A percentile compares a stretch with the other conserved stretches of the same genome.
Conservation (phyloP, 345 rosid species). For the Zanthoxylum bungeanum region DNA sequence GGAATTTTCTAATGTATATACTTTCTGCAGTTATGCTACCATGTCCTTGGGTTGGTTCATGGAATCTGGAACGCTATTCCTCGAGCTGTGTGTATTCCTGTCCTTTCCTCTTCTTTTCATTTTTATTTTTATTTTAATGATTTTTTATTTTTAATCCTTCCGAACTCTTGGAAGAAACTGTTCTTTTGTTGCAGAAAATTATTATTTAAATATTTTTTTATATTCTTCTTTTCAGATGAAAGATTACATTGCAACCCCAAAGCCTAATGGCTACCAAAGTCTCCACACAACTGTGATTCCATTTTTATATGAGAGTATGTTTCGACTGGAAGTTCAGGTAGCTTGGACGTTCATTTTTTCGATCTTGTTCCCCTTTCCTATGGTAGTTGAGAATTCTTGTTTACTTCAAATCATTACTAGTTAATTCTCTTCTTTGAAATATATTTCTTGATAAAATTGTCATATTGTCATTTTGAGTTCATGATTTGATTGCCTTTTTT, state of each 20-base stretch:
- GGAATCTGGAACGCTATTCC: constrained; percentile 98
- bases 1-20: constrained; percentile 22
- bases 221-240: constrained; percentile 60
- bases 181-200: constrained; percentile 1
- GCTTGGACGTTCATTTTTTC: constrained; percentile 5
- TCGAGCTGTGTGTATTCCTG: constrained; percentile 58
- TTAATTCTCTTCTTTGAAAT: neutral
- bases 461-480: neutral
- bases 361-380: constrained; percentile 5
- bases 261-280: constrained; percentile 99
- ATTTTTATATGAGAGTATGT: constrained; percentile 87
- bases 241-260: constrained; percentile 97
- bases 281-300: constrained; percentile 92
- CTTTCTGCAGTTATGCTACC: constrained; percentile 88
- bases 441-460: neutral
- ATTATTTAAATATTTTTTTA: constrained; percentile 3
- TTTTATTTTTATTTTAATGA: too few species aligned
- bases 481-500: neutral
- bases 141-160: too few species aligned
- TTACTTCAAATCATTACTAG: neutral
- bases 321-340: constrained; percentile 90
- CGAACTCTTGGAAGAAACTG: neutral
- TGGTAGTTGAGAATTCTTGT: neutral
- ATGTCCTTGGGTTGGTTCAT: constrained; percentile 92
- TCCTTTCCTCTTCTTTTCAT: constrained; percentile 15